Base-by-base conservation (phyloP, 768 basidiomycete species). In the Cyclocybe cylindracea region DNA sequence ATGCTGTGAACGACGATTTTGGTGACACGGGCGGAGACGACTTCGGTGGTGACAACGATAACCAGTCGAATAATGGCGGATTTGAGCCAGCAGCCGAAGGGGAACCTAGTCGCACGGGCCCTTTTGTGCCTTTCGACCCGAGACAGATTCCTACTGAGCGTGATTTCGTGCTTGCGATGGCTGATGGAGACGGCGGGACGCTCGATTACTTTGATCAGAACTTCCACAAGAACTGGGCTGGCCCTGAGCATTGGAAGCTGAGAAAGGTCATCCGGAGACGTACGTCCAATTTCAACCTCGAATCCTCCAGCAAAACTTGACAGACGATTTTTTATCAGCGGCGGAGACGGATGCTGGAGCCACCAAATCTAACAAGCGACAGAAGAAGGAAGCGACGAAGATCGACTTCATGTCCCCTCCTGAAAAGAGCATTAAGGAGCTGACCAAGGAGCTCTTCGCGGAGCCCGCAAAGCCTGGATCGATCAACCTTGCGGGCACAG, bases 181-280 rank as follows among this genome's bases (percentile, higher is more conserved):
- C 83, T 2, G 74, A 79, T 56, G 75, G 68, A 6, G 78, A 76
- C n/a, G 76, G 73, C 3, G 84, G 78, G 2, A 80, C 78, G 50
- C 83, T 89, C 50, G 94, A 95, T 61, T 97, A 96, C 68, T 97
- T 98, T 64, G 95, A 98, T 67, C 80, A 86, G 61, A 84, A 76
- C 55, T 79, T 90, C 61, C 76, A 86, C 60, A 96, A 91, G 78
- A 96, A 96, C 60, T 99, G 97, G 97, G 97, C 97, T 3, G 97
- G 97, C 0, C 95, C 95, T 7, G 93, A 98, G 69, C 97, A 99
- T 65, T 99, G 97, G 96, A 98, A 96, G 66, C 68, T 98, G 62
- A 76, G 89, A 55, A 89, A 86, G 64, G 79, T 86, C n/a, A 75
- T 93, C 46, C 82, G 89, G 53, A 83, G 80, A 76, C 80, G 93